Evolutionary conservation across 148 eudicot genomes (phyloP).

Genomic region (Rhododendron vialii): DNA sequence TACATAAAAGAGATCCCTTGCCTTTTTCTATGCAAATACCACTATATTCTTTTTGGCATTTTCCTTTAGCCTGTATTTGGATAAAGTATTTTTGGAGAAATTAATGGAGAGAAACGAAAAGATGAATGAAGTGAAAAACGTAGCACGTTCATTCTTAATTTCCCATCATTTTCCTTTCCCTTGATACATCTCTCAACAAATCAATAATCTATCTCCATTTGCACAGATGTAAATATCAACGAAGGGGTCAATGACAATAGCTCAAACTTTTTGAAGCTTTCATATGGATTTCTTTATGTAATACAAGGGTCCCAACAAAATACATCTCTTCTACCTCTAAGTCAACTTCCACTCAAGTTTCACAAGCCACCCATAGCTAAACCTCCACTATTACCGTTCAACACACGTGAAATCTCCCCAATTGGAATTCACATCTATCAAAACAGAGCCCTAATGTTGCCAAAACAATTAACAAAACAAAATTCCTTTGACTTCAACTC

Average conservation of each 20-base stretch:
- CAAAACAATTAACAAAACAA: neutral
- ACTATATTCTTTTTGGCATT: neutral
- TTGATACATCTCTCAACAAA: neutral
- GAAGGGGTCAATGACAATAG: neutral
- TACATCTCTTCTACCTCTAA: neutral
- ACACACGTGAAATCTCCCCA: neutral
- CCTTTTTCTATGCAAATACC: neutral
- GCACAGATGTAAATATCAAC: neutral
- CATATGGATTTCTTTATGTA: neutral
- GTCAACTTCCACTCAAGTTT: neutral
- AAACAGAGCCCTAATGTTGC: neutral
- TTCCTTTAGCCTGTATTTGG: neutral
- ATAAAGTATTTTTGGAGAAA: neutral
- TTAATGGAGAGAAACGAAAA: neutral
- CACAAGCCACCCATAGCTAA: neutral
- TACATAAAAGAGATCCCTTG: too few species aligned
- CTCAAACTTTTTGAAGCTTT: neutral
- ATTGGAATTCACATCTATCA: neutral
- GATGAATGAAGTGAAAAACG: neutral
- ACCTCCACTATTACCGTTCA: neutral
- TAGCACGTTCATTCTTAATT: neutral
- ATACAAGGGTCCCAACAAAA: neutral
- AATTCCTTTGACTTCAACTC: neutral
- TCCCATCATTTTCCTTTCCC: neutral
- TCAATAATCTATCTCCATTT: neutral